Percentiles rank a stretch among this genome's conserved stretches.
phyloP scores from a whole-genome alignment of 805 yeast species.

The Candida maltosa region DNA sequence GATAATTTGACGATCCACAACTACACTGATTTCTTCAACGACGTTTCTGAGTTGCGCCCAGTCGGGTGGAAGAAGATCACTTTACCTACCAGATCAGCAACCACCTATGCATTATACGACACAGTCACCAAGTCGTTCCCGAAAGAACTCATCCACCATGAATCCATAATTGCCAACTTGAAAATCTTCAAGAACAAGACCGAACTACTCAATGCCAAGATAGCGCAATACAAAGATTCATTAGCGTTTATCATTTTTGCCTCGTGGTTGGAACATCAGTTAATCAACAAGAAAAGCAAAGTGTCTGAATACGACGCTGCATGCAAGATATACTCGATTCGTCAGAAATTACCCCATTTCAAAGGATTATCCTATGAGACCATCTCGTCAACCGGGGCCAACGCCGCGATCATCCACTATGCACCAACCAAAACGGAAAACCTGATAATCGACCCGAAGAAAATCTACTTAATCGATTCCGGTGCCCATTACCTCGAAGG shows the following conservation, averaged over 20 bases:
- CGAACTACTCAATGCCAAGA: conserved; percentile 68
- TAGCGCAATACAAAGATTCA: conserved; percentile 84
- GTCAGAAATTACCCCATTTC: conserved; percentile 52
- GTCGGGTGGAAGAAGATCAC: conserved; percentile 19
- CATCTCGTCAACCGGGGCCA: conserved; percentile 72
- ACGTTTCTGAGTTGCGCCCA: conserved; percentile 32
- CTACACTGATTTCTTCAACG: conserved; percentile 60
- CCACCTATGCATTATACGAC: conserved; percentile 29
- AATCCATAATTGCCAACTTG: conserved; percentile 40
- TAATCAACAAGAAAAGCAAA: conserved; percentile 34
- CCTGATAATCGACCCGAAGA: conserved; percentile 59
- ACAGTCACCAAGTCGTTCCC: conserved; percentile 28
- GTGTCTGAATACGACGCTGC: conserved; percentile 68
- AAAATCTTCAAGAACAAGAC: conserved; percentile 73
- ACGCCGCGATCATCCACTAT: conserved; percentile 75
- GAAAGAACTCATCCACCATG: conserved; percentile 18
- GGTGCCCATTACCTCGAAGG: conserved; percentile 94
- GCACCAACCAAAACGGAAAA: conserved; percentile 60
- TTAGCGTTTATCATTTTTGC: conserved; percentile 69
- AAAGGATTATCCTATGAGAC: conserved; percentile 74
- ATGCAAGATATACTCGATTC: conserved; percentile 51
- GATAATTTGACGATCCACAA: conserved; percentile 37
- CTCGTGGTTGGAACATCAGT: conserved; percentile 73
- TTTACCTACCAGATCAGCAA: conserved; percentile 26
- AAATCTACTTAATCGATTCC: conserved; percentile 77